phyloP scores from a whole-genome alignment of 2,329 filamentous ascomycete genomes.

The Ceratocystis destructans region DNA sequence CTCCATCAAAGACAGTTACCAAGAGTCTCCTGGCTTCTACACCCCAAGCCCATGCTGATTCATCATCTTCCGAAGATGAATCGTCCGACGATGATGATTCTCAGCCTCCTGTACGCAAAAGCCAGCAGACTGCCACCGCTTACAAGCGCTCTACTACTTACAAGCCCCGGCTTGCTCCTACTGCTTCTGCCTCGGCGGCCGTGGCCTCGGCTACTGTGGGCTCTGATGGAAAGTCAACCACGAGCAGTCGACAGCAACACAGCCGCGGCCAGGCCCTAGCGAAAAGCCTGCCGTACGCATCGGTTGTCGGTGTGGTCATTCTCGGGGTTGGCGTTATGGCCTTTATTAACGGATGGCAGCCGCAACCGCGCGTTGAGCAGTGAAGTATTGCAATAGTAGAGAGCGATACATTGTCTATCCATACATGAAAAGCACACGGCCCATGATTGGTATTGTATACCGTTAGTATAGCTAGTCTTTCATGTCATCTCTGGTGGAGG shows the following conservation, averaged over 20 bases:
- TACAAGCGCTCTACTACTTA: not conserved
- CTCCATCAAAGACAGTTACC: not conserved
- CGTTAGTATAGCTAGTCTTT: not conserved
- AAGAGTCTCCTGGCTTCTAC: not conserved
- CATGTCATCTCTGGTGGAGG: not conserved
- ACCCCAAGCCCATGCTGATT: not conserved
- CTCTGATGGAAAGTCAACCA: not conserved
- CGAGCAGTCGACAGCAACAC: constrained; percentile 9
- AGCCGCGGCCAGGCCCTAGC: constrained; percentile 25
- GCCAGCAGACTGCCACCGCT: not conserved
- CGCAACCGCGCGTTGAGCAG: constrained; percentile 26
- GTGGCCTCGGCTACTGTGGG: not conserved
- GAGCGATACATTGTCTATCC: not conserved
- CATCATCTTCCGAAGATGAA: constrained; percentile 10
- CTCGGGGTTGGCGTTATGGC: constrained; percentile 75
- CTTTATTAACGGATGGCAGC: constrained; percentile 71
- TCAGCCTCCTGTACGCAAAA: not conserved
- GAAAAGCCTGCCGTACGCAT: constrained; percentile 58
- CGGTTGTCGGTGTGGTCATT: constrained; percentile 68
- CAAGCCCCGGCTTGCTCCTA: too few relatives aligned
- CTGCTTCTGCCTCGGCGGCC: not conserved
- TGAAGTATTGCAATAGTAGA: not conserved
- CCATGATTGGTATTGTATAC: too few relatives aligned
- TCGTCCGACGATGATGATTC: constrained; percentile 7
- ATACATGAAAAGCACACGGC: not conserved